These are phyloP conservation scores for Micractinium conductrix DNA, from an alignment of 139 green algal genomes.

Conservation along the genomic window DNA sequence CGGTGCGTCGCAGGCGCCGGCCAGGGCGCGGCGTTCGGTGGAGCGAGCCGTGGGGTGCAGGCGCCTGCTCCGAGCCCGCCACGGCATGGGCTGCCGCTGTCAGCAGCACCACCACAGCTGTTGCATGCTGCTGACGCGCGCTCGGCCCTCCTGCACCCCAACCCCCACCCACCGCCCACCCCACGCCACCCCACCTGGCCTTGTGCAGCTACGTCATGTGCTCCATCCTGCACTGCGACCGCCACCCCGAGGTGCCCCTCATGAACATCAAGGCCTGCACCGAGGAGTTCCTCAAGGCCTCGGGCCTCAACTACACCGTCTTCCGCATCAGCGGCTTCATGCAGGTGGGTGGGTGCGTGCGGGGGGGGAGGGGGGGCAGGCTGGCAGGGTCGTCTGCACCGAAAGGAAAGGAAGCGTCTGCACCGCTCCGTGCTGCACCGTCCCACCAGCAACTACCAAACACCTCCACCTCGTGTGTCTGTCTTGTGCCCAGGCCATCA, in stretches of 20 bases:
- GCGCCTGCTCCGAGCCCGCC: no score
- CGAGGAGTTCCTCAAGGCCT: constrained; percentile 89
- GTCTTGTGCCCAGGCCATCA: constrained; percentile 97
- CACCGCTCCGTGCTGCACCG: no score
- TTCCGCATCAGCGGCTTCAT: constrained; percentile 97
- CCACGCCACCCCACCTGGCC: no score
- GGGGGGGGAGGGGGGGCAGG: not conserved
- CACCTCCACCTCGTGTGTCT: no score
- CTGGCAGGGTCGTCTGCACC: no score
- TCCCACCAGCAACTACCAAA: no score
- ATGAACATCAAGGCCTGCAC: constrained; percentile 96
- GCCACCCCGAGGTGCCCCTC: constrained; percentile 91
- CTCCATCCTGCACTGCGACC: constrained; percentile 96
- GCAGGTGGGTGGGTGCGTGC: constrained; percentile 62
- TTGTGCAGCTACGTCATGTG: constrained; percentile 91
- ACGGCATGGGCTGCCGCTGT: no score
- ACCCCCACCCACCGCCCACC: not conserved
- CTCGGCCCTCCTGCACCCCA: no score
- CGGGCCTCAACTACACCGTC: constrained; percentile 91
- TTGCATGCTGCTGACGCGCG: no score
- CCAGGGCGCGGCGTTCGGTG: not conserved
- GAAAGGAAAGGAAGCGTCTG: no score
- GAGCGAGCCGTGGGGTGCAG: no score
- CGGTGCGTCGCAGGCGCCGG: constrained; percentile 31
- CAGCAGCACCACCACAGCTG: no score